Evolutionary conservation across 768 basidiomycete genomes (phyloP).

Genomic region (Hygrocybe punicea): DNA sequence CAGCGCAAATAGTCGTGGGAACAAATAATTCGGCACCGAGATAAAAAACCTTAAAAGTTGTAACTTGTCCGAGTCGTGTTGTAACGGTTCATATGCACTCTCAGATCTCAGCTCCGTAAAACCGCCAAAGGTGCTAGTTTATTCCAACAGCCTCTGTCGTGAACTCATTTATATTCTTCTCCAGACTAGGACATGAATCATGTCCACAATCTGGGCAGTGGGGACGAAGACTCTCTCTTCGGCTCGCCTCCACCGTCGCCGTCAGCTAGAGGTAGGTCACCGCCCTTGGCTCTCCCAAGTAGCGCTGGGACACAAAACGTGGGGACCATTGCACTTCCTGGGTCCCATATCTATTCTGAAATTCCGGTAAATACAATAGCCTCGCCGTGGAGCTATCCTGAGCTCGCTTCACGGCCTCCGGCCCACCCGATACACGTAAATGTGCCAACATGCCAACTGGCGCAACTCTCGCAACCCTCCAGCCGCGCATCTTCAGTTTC

Average conservation of each 20-base stretch:
- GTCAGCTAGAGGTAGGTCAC: conserved; percentile 70
- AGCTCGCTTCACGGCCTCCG: conserved; percentile 39
- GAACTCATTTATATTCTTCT: not conserved
- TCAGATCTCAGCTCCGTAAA: no score
- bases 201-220: conserved; percentile 13
- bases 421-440: conserved; percentile 22
- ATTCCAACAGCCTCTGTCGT: not conserved
- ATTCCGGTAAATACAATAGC: conserved; percentile 76
- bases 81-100: no score
- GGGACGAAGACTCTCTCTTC: conserved; percentile 72
- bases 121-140: no score
- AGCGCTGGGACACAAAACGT: conserved; percentile 65
- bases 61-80: no score
- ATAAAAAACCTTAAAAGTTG: no score
- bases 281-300: conserved; percentile 60
- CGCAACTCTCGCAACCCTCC: conserved; percentile 2
- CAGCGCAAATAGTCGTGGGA: no score
- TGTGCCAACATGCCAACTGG: not conserved
- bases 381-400: conserved; percentile 48
- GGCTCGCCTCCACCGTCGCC: conserved; percentile 77
- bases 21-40: no score
- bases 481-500: conserved; percentile 15
- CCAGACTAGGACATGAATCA: conserved; percentile 17
- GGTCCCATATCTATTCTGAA: conserved; percentile 88
- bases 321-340: conserved; percentile 98